Base-by-base conservation (phyloP, 257 asterid genomes). In the Jacaranda copaia region DNA sequence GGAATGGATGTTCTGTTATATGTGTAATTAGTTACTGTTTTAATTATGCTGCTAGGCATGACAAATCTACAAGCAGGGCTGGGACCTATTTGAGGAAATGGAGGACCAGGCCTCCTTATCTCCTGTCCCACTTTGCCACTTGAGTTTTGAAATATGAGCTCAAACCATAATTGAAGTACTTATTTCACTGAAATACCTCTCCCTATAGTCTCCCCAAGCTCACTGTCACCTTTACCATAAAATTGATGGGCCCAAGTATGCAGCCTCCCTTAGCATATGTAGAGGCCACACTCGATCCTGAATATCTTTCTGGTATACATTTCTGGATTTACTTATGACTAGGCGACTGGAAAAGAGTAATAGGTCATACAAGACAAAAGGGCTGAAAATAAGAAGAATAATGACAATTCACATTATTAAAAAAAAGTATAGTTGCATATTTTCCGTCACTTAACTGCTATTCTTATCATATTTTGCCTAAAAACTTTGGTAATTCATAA, bases 281-380 rank as follows among this genome's bases (percentile, higher is more conserved):
- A 25, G 32, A 25, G 32, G 32, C 32, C 32, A 25, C 32, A 2
- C 32, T 2, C 32, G 1, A 1, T 2, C 32, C 32, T 2, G 32
- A 25, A 2, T 25, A 25, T 25, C 32, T 25, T 25, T 25, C 32
- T n/a, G n/a, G n/a, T n/a, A n/a, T n/a, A n/a, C n/a, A n/a, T 25
- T 25, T 25, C 32, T 25, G 32, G 32, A 25, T 25, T 25, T 25
- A 25, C 32, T 25, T 25, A 25, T 25, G 32, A 13, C 45, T 63
- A 32, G 49, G 75, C 32, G 67, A 60, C 32, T 53, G 36, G 45
- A 51, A 35, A 75, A 35, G 35, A 72, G 67, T 42, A 51, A 51
- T 55, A n/a, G n/a, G n/a, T 45, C 46, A 35, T 64, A 40, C 5
- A 36, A 25, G 78, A 8, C 1, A 42, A 42, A 42, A 42, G 5